These are phyloP conservation scores for Malbranchea zuffiana DNA, from an alignment of 2,329 filamentous ascomycete genomes.

Conservation along the genomic window DNA sequence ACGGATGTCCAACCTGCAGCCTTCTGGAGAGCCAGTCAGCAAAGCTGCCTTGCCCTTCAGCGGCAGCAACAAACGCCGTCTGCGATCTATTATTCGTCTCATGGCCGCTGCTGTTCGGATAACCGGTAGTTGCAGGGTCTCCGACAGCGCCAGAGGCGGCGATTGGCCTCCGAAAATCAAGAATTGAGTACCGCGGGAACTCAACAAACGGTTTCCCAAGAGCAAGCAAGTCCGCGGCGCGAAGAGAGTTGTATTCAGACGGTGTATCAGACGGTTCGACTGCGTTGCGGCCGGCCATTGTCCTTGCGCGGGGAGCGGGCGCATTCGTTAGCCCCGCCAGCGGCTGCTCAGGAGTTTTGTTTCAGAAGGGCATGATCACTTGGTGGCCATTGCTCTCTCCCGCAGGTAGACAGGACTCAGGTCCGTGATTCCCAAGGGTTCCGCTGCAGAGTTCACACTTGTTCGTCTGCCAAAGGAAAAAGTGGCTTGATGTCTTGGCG, in stretches of 20 bases:
- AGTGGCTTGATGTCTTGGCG: too few relatives aligned
- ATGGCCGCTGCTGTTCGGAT: neutral
- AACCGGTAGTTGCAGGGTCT: neutral
- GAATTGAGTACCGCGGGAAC: slow-evolving; percentile 24
- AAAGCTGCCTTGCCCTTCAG: slow-evolving; percentile 6
- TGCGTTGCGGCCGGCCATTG: slow-evolving; percentile 31
- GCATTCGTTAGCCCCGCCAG: too few relatives aligned
- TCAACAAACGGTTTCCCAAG: slow-evolving; percentile 22
- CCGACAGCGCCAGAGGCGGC: neutral
- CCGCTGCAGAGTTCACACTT: too few relatives aligned
- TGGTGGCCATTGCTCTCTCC: too few relatives aligned
- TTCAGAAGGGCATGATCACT: slow-evolving; percentile 24
- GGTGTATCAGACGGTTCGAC: slow-evolving; percentile 35
- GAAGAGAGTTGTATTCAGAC: slow-evolving; percentile 23
- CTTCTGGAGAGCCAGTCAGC: slow-evolving; percentile 23
- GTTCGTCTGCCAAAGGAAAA: too few relatives aligned
- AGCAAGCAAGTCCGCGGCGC: slow-evolving; percentile 18
- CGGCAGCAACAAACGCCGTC: neutral
- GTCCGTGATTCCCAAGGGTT: too few relatives aligned
- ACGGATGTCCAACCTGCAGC: slow-evolving; percentile 24
- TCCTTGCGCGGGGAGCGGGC: too few relatives aligned
- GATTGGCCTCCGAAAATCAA: slow-evolving; percentile 16
- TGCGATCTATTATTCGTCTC: neutral
- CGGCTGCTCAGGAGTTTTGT: slow-evolving; percentile 37
- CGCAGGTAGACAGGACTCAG: too few relatives aligned